phyloP scores from a whole-genome alignment of 768 basidiomycete genomes.

The Hericium erinaceus region DNA sequence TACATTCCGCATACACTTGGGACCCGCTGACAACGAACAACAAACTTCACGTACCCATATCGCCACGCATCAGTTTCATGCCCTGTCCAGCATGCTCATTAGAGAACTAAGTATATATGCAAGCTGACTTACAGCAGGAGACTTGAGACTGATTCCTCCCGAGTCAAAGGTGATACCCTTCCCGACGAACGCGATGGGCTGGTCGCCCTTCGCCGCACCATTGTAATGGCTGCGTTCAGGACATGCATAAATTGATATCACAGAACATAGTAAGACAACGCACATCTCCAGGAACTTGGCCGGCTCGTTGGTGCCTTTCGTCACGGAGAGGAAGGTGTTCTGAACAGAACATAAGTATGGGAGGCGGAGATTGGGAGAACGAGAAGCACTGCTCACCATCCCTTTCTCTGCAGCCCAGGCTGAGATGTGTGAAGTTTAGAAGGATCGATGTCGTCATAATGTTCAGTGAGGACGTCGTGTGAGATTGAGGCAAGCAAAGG shows the following conservation, averaged over 20 bases:
- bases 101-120: neutral
- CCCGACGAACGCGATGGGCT: conserved; percentile 70
- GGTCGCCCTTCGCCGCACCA: conserved; percentile 47
- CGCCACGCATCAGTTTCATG: conserved; percentile 82
- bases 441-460: too few species aligned
- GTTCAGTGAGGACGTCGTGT: too few species aligned
- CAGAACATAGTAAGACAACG: conserved; percentile 3
- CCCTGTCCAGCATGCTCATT: conserved; percentile 30
- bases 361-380: too few species aligned
- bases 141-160: conserved; percentile 83
- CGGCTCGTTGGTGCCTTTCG: conserved; percentile 73
- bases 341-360: conserved; percentile 17
- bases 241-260: neutral
- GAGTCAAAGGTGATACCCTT: conserved; percentile 89
- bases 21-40: neutral
- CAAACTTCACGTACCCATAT: conserved; percentile 53
- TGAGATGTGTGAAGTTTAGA: conserved; percentile 16
- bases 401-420: conserved; percentile 78
- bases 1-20: conserved; percentile 13
- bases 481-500: too few species aligned
- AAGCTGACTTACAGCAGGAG: conserved; percentile 41
- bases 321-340: conserved; percentile 83
- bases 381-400: conserved; percentile 42
- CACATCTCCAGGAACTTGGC: conserved; percentile 85
- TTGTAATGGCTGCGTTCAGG: conserved; percentile 57